Base-by-base conservation (phyloP, 805 yeast genomes). In the Komagataella populi region DNA sequence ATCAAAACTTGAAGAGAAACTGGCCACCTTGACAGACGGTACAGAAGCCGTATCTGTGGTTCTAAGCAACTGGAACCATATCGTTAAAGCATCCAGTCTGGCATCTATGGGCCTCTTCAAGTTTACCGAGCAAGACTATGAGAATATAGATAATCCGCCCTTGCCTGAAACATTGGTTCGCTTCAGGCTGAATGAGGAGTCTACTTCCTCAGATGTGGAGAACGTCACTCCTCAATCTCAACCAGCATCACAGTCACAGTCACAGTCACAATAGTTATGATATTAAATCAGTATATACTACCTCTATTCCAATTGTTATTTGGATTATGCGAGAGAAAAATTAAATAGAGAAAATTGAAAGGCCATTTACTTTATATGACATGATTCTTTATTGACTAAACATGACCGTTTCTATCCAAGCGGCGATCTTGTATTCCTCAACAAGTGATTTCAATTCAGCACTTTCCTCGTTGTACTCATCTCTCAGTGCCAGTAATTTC, bases 161-260 rank as follows among this genome's bases (percentile, higher is more conserved):
- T 63, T 79, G 47, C 87, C 90, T 1, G 90, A 83, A 58, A 70
- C 84, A 0, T 64, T 84, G 55, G 83, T 84, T 3, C 68, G 90
- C 49, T 71, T 84, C 36, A 70, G 74, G 48, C 60, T 80, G 14
- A 72, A 73, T 46, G 69, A 72, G n/a, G 74, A 71, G 24, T 60
- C 61, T 23, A 57, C 14, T 54, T 30, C 39, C 39, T 30, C 39
- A 30, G 39, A 30, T 30, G n/a, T 30, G 14, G 39, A 30, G 14
- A 30, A 30, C 39, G 39, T 30, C 14, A 30, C 39, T 10, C n/a
- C 39, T 30, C 39, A 30, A 30, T 30, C 39, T 8, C 39, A 30
- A 10, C 39, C 39, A 30, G n/a, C 39, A 30, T 30, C 39, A 30
- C 39, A 30, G 39, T 14, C 39, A 30, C 39, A 30, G 39, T 14